Evolutionary conservation across 1,284 basidiomycete genomes (phyloP), one percentile per base, ranked within the genome.

Genomic region (Chalciporus sp.): DNA sequence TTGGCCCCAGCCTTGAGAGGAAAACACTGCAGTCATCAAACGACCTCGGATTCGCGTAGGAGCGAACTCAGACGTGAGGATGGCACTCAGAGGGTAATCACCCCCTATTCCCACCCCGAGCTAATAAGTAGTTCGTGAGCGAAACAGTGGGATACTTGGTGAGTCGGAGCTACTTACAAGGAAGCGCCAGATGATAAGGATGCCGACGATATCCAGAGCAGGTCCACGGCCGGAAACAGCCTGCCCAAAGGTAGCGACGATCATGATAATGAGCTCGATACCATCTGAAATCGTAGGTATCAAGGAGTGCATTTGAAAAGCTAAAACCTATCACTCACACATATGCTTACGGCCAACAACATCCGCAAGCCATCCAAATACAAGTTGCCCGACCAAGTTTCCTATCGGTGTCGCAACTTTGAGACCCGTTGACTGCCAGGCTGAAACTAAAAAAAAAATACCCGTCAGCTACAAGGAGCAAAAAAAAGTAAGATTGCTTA

Each of bases 361-460:
- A 64, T 86, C 83, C 0, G 80, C 83, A 23, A 84, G 71, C 74
- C 76, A 79, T 23, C 79, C 84, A 59, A 85, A 85, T 83, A 82
- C 27, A 23, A 23, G 23, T 23, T 23, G 23, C 23, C 86, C 86
- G 42, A 85, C 65, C 47, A 88, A 65, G 20, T 80, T 86, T 14
- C 84, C 84, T 40, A 85, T 73, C 23, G 83, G 84, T 0, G 81
- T 85, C 1, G 90, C 86, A n/a, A 88, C 85, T 70, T 93, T 93
- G 71, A 94, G 71, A 52, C 88, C 88, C 23, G 91, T 81, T 60
- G 86, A 81, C 66, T 92, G 86, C 61, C 84, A 80, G 39, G 74
- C 2, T 7, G 28, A 29, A 29, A 29, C 9, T 29, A 29, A 7
- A 29, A 29, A 29, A 29, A 7, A 29, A 2, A 29, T 29, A n/a